Evolutionary conservation across 192 early-diverging fungal genomes (phyloP), one percentile per base, ranked within the genome.

Genomic region (Coemansia sp.): DNA sequence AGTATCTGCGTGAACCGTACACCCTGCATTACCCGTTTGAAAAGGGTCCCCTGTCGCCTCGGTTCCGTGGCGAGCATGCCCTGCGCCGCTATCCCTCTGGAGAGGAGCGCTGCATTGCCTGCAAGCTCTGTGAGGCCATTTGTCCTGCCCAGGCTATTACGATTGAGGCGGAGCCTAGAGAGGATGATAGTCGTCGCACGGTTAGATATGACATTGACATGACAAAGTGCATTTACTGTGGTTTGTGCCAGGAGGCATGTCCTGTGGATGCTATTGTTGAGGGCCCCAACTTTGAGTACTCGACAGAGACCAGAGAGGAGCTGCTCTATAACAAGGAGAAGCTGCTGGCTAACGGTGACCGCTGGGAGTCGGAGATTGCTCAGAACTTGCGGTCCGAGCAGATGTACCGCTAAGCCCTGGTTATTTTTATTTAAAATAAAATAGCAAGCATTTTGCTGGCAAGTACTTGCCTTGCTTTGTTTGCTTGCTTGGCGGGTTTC

Each of bases 171-270:
- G 93, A 98, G 74, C 88, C 89, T 23, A 87, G 95, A 63, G 89
- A 94, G 53, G 95, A 98, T 67, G 95, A 90, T 30, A 84, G 84
- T 23, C 83, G 95, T 61, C 85, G 93, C 40, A 98, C 95, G 18
- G 95, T 94, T 20, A 84, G 95, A 42, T 98, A 98, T 66, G 95
- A 98, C 78, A 98, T 98, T 60, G 95, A 98, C 67, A 95, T 95
- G 95, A 95, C 95, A 50, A 97, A 97, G 81, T 92, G 91, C 75
- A 88, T 88, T 64, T 95, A 94, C 81, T 98, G 95, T 72, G 95
- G 95, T 45, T 85, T 98, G 75, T 98, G 95, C 76, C 93, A 95
- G 75, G 92, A 94, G 60, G 92, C 92, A 0, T 94, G 92, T 55
- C 92, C 92, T 25, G 93, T 95, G 2, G 95, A 98, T 77, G 95